Conservation (phyloP, 139 green algal species). For the Tetradesmus lagerheimii region DNA sequence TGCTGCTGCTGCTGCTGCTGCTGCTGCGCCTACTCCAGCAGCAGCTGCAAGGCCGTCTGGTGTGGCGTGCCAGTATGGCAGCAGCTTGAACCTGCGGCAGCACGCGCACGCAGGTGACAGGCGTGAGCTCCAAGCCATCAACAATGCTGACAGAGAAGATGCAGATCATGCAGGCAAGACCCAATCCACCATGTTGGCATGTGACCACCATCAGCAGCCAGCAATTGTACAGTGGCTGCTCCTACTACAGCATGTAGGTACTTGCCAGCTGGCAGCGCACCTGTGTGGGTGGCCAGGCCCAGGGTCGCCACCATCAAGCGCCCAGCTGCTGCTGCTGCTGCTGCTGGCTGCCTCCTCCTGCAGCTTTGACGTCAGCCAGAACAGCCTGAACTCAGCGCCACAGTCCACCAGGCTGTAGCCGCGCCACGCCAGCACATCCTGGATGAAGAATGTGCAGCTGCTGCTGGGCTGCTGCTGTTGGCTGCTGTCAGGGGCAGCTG, state of each 20-base stretch:
- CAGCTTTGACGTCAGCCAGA: conserved; percentile 59
- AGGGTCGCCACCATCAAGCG: background rate
- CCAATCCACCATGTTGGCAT: no score
- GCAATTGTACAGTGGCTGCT: no score
- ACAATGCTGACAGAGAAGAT: background rate
- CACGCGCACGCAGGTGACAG: background rate
- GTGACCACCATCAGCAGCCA: no score
- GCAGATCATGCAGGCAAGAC: background rate
- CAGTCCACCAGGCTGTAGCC: conserved; percentile 88
- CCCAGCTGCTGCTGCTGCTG: conserved; percentile 22
- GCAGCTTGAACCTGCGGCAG: conserved; percentile 45
- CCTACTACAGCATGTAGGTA: no score
- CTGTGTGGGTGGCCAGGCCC: background rate
- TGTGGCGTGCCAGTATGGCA: conserved; percentile 55
- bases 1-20: background rate
- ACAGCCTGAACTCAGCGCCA: conserved; percentile 83
- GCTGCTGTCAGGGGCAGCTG: background rate
- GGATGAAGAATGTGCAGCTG: conserved; percentile 65
- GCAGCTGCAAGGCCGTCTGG: conserved; percentile 61
- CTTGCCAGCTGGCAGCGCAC: background rate
- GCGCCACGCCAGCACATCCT: conserved; percentile 92
- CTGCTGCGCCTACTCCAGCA: conserved; percentile 16
- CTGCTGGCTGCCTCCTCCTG: conserved; percentile 26
- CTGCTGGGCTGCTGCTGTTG: background rate
- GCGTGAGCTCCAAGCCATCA: background rate